Base-by-base conservation (phyloP, 2,329 filamentous ascomycete species). In the Plenodomus lindquistii region DNA sequence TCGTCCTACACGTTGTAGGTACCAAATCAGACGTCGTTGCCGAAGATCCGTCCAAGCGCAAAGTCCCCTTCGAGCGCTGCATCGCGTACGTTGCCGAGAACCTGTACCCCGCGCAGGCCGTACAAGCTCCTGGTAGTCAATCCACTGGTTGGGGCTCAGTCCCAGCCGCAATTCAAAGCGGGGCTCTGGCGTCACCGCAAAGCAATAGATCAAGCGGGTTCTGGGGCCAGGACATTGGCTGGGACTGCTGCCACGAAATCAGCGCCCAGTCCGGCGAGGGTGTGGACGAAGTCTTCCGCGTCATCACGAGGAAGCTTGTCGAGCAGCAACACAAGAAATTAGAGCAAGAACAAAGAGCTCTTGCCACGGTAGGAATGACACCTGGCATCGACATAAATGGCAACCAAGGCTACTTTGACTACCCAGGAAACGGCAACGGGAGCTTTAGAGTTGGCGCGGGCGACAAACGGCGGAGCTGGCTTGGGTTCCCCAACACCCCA, bases 201-300 rank as follows among this genome's bases (percentile, higher is more conserved):
- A 75, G 76, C 63, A 76, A 80, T 58, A 70, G 76, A 24, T 88
- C 84, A 63, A 88, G 84, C 31, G 87, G 88, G 1, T 90, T 91
- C 74, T 97, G 92, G 92, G 91, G 87, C 18, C 89, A 94, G 70
- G 92, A 97, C 67, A 85, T 91, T 5, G 91, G 92, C 43, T 97
- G 93, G 92, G 92, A 97, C 66, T 95, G 91, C 55, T 97, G 93
- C 71, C 94, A 97, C 73, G 94, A 99, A 76, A 93, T 99, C 67
- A 92, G 87, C 60, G 92, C 93, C 40, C 93, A 95, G 78, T 91
- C 87, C 65, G 92, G 92, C 47, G 92, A 97, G 77, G 93, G 93
- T 16, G 92, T 99, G 16, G 94, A 97, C 62, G 94, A 97, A 73
- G 91, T 99, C 0, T 97, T 97, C 64, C 83, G 93, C 1, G 90